Evolutionary conservation across 192 early-diverging fungal species (phyloP).

Genomic region (Endogone sp.): DNA sequence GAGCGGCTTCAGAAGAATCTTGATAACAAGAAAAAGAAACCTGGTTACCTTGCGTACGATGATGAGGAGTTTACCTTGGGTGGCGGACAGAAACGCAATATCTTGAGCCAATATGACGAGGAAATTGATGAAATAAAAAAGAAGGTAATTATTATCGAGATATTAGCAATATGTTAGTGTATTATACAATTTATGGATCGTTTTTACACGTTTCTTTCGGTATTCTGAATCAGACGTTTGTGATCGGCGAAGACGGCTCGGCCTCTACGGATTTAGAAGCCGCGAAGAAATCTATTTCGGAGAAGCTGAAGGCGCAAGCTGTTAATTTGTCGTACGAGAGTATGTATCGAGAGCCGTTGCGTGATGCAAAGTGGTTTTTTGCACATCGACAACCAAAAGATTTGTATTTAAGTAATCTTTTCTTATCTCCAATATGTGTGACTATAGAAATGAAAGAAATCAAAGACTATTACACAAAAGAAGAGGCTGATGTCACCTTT

Average conservation of each 20-base stretch:
- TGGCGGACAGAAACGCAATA: constrained; percentile 40
- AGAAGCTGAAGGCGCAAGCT: constrained; percentile 42
- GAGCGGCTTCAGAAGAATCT: constrained; percentile 66
- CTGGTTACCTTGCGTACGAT: constrained; percentile 68
- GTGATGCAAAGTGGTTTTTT: too few species aligned
- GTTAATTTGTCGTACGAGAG: constrained; percentile 48
- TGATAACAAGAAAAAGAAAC: constrained; percentile 67
- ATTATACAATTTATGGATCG: neutral
- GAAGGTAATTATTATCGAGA: constrained; percentile 1
- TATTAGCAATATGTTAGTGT: neutral
- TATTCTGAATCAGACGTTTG: constrained; percentile 36
- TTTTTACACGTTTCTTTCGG: neutral
- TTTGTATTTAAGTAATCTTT: too few species aligned
- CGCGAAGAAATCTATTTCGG: constrained; percentile 27
- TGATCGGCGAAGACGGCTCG: constrained; percentile 45
- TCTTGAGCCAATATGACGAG: constrained; percentile 80
- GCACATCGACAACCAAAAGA: too few species aligned
- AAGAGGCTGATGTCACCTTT: constrained; percentile 73
- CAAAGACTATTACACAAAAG: constrained; percentile 87
- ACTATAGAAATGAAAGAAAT: constrained; percentile 55
- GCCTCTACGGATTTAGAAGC: constrained; percentile 27
- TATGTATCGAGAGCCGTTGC: too few species aligned
- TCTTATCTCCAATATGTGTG: neutral
- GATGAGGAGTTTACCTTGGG: constrained; percentile 61
- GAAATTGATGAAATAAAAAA: constrained; percentile 41